Base-by-base conservation (phyloP, 2,329 filamentous ascomycete genomes). In the Dryadomyces quercus-mongolicae region DNA sequence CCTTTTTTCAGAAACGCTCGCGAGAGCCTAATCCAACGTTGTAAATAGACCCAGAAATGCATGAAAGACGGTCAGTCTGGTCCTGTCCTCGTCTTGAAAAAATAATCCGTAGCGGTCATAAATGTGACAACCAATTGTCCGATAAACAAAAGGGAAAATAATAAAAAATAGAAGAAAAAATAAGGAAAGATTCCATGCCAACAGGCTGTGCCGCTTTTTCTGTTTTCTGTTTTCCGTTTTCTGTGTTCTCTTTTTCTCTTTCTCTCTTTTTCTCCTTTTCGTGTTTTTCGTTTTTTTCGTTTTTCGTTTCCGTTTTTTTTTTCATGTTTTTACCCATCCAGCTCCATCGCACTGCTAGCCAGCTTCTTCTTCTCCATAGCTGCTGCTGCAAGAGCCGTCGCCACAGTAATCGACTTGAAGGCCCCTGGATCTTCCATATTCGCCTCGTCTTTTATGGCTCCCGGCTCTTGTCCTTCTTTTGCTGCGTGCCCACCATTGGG, bases 281-380 rank as follows among this genome's bases (percentile, higher is more conserved):
- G 7, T 38, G 34, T 38, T 38, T 7, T 38, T 38, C 7, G 7
- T 7, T 2, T 40, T 40, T 40, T 40, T 40, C 15, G 10, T 9
- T 40, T 40, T 40, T 40, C 36, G 36, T 16, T 40, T 16, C 8
- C 36, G 10, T 12, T 16, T 40, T 40, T 40, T 9, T 12, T 40
- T 16, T 12, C 4, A 4, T 38, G 7, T 15, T 46, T 55, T 55
- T 38, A 58, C 5, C 49, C 43, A 25, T 59, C 57, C 1, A 58
- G 46, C 18, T 57, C 54, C 57, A 59, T 58, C 38, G 55, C 50
- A 3, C 18, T 44, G 44, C 43, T 40, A 2, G 51, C 40, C 20
- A 18, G 50, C 47, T 12, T 36, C 31, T n/a, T 22, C 16, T 34
- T 54, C 22, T 31, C 48, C 49, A n/a, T n/a, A 44, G 48, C 15